phyloP scores from a whole-genome alignment of 164 flowering plant genomes.

The Aristolochia contorta region DNA sequence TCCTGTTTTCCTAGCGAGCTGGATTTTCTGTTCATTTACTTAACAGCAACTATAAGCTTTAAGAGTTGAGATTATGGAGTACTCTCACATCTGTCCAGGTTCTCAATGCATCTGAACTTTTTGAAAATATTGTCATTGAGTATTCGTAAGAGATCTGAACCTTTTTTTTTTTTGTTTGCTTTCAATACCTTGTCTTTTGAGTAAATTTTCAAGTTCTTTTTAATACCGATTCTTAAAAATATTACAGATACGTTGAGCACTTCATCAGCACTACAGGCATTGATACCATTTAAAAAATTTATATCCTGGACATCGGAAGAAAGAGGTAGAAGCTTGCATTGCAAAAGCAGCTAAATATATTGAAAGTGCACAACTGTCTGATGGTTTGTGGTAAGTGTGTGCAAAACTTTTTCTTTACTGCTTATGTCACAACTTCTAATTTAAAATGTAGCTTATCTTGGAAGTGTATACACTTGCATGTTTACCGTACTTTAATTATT shows the following conservation, averaged over 20 bases:
- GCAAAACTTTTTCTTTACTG: neutral
- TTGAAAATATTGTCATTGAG: constrained; percentile 93
- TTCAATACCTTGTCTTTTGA: neutral
- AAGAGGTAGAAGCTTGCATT: constrained; percentile 57
- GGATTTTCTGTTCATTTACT: too few relatives aligned
- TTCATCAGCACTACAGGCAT: constrained; percentile 82
- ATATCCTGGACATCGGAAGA: constrained; percentile 64
- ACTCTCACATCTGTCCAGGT: too few relatives aligned
- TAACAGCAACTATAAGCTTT: too few relatives aligned
- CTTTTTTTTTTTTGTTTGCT: constrained; percentile 3
- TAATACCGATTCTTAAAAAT: neutral
- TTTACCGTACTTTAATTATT: too few relatives aligned
- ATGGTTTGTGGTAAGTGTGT: constrained; percentile 88
- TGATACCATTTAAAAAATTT: constrained; percentile 50
- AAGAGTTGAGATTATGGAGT: too few relatives aligned
- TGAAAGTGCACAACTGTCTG: constrained; percentile 61
- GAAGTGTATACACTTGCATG: too few relatives aligned
- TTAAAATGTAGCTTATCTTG: too few relatives aligned
- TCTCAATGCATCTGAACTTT: constrained; percentile 88
- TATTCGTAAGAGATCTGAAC: constrained; percentile 66
- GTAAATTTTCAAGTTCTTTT: neutral
- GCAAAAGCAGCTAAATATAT: constrained; percentile 49
- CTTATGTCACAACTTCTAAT: too few relatives aligned
- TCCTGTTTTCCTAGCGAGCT: too few relatives aligned
- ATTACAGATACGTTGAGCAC: constrained; percentile 89